Conservation (phyloP, 225 moss, liverwort and hornwort species). For the Antitrichia curtipendula region DNA sequence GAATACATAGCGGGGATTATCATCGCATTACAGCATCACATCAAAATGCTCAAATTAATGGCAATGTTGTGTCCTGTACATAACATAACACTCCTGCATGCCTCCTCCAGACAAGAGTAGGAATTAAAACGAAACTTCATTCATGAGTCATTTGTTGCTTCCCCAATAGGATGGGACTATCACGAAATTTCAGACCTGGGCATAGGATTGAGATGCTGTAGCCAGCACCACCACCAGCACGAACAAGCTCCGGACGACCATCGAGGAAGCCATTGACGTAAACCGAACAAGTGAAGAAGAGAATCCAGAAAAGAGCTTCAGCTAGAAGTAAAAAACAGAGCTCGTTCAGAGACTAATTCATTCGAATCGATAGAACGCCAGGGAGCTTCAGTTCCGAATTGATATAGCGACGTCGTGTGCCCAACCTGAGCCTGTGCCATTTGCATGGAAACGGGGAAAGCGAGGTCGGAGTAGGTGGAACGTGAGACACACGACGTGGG, state of each 20-base stretch:
- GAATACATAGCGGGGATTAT: too few relatives aligned
- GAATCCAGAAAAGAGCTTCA: not conserved
- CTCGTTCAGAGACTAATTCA: too few relatives aligned
- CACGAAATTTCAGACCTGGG: not conserved
- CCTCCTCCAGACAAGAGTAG: not conserved
- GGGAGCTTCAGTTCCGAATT: not conserved
- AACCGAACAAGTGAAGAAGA: too few relatives aligned
- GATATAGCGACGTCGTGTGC: not conserved
- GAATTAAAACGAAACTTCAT: too few relatives aligned
- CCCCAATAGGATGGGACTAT: not conserved
- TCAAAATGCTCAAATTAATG: not conserved
- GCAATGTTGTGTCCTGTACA: too few relatives aligned
- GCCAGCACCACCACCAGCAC: not conserved
- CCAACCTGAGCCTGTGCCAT: not conserved
- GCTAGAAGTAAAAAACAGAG: not conserved
- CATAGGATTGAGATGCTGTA: not conserved
- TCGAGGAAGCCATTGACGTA: not conserved
- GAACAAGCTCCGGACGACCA: not conserved
- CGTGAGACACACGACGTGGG: not conserved
- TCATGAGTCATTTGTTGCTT: not conserved
- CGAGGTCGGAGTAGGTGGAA: not conserved
- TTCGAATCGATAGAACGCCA: fast-evolving
- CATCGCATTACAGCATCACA: too few relatives aligned
- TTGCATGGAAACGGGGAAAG: not conserved
- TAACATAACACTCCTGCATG: not conserved